phyloP scores from a whole-genome alignment of 1,284 basidiomycete species.

The Amylostereum areolatum region DNA sequence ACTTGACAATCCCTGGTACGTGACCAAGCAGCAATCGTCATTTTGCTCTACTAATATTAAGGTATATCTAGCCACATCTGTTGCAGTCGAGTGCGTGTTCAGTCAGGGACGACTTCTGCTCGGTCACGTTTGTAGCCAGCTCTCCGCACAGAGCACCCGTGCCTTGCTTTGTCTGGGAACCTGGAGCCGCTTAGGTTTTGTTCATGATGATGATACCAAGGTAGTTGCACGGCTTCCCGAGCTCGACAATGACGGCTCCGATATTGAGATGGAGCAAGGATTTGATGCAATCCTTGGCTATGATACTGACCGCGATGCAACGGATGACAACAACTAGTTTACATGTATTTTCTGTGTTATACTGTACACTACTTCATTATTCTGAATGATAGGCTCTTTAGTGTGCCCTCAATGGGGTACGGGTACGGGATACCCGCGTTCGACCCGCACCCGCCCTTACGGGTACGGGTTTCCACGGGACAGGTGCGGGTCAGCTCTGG shows the following conservation, averaged over 20 bases:
- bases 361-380: too few species aligned
- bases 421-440: too few species aligned
- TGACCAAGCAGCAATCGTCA: too few species aligned
- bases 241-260: not conserved
- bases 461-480: too few species aligned
- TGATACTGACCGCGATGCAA: too few species aligned
- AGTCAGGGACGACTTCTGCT: conserved; percentile 19
- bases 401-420: too few species aligned
- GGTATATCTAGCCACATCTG: conserved; percentile 16
- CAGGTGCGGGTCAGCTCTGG: too few species aligned
- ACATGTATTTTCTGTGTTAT: too few species aligned
- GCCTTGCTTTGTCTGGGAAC: conserved; percentile 19
- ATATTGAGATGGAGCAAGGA: conserved; percentile 1
- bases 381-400: too few species aligned
- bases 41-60: not conserved
- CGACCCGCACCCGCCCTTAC: too few species aligned
- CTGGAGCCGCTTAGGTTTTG: conserved; percentile 15
- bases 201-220: conserved; percentile 13
- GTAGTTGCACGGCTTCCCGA: not conserved
- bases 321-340: too few species aligned
- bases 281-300: too few species aligned
- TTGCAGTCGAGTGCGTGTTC: conserved; percentile 21
- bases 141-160: conserved; percentile 16
- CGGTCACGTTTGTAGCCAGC: conserved; percentile 12
- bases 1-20: conserved; percentile 28